phyloP scores from a whole-genome alignment of 2,329 filamentous ascomycete genomes.

The Leptographium wingfieldii region DNA sequence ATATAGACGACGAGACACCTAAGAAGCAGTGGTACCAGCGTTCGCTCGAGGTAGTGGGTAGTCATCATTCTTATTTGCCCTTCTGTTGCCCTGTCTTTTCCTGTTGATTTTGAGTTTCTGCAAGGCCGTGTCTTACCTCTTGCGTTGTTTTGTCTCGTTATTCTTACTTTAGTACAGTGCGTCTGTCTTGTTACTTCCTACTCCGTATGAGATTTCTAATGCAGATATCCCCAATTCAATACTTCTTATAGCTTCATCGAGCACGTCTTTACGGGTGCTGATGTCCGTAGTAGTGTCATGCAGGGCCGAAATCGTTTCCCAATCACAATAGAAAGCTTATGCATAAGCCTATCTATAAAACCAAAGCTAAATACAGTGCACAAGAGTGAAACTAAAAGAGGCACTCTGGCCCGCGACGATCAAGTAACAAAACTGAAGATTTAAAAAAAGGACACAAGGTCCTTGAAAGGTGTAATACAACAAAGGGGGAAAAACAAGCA shows the following conservation, averaged over 20 bases:
- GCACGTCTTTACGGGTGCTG: not conserved
- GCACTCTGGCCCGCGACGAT: not conserved
- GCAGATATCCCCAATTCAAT: conserved; percentile 36
- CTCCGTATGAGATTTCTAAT: conserved; percentile 49
- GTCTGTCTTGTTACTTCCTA: conserved; percentile 23
- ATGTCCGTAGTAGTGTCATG: not conserved
- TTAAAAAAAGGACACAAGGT: not conserved
- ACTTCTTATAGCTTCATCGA: not conserved
- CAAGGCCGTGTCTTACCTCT: not conserved
- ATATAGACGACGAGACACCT: not conserved
- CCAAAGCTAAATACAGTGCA: not conserved
- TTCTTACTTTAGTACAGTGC: conserved; percentile 6
- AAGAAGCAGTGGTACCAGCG: not conserved
- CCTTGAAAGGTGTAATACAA: not conserved
- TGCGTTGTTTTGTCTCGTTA: conserved; percentile 4
- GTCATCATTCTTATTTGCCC: not conserved
- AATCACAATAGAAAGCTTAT: not conserved
- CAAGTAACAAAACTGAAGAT: not conserved
- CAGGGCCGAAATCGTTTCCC: not conserved
- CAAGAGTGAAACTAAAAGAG: not conserved
- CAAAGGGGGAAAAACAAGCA: not conserved
- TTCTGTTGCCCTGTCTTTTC: not conserved
- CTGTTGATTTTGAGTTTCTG: not conserved
- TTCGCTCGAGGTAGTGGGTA: not conserved
- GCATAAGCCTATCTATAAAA: not conserved